Evolutionary conservation across 176 grass and related monocot species (phyloP).

Genomic region (Luzula sylvatica): DNA sequence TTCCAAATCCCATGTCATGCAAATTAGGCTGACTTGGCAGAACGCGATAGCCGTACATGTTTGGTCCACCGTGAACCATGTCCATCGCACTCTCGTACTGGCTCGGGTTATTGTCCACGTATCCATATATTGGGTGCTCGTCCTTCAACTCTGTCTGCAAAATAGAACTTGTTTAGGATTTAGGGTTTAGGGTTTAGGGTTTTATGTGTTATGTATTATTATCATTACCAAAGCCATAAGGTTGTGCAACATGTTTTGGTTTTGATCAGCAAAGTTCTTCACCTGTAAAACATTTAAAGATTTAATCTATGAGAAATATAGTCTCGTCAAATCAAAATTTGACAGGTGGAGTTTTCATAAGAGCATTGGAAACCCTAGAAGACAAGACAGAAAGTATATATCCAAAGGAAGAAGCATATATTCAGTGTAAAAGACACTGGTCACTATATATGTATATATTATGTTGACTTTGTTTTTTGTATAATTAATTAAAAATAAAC

Average conservation of each 20-base stretch:
- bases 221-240: conserved; percentile 30
- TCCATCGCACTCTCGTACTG: conserved; percentile 32
- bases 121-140: conserved; percentile 53
- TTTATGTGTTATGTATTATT: no score
- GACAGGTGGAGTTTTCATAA: conserved; percentile 9
- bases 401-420: conserved; percentile 12
- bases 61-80: conserved; percentile 21
- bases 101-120: conserved; percentile 43
- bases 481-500: no score
- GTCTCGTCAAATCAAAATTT: conserved; percentile 1
- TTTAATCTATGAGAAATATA: background rate
- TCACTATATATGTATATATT: background rate
- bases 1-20: conserved; percentile 66
- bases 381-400: conserved; percentile 2
- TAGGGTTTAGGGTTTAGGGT: no score
- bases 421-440: background rate
- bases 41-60: conserved; percentile 85
- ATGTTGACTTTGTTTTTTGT: no score
- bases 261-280: conserved; percentile 70
- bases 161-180: background rate
- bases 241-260: conserved; percentile 66
- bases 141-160: conserved; percentile 51
- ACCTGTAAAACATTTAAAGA: conserved; percentile 24
- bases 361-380: background rate
- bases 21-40: conserved; percentile 84